A percentile compares a stretch with the other conserved stretches of the same genome.
Evolutionary conservation across 116 monocot genomes (phyloP).

Genomic region (Zostera marina): DNA sequence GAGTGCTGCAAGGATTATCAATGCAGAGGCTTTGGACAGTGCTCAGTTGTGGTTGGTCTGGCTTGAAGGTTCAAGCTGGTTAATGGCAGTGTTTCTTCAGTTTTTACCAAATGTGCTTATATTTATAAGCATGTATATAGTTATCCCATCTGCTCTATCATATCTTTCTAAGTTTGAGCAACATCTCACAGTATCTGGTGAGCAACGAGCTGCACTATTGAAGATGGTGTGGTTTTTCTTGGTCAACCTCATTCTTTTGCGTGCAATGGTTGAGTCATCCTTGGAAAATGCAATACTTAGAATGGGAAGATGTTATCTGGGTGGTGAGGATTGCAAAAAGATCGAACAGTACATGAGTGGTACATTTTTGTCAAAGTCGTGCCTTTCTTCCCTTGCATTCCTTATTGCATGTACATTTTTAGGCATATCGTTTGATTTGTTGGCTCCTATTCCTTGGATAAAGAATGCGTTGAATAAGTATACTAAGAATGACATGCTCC

Average conservation of each 20-base stretch:
- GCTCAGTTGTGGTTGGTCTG: conserved; percentile 71
- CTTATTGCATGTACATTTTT: conserved; percentile 77
- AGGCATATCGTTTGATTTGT: conserved; percentile 88
- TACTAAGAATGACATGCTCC: conserved; percentile 90
- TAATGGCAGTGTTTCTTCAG: conserved; percentile 57
- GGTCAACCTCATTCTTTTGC: conserved; percentile 86
- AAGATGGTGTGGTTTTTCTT: conserved; percentile 98
- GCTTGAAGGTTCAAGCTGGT: conserved; percentile 82
- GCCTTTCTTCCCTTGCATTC: conserved; percentile 87
- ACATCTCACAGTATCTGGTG: conserved; percentile 87
- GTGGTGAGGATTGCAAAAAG: conserved; percentile 69
- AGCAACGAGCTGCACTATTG: conserved; percentile 81
- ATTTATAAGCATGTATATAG: conserved; percentile 93
- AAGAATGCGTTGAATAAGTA: conserved; percentile 83
- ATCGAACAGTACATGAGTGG: conserved; percentile 92
- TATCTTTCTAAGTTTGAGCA: conserved; percentile 89
- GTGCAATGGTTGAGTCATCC: conserved; percentile 82
- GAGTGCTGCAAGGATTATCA: conserved; percentile 76
- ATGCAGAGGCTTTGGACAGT: conserved; percentile 84
- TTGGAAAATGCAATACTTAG: conserved; percentile 68
- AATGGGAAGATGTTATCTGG: conserved; percentile 90
- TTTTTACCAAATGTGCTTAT: conserved; percentile 90
- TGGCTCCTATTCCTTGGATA: conserved; percentile 95
- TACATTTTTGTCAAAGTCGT: conserved; percentile 76
- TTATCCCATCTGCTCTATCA: conserved; percentile 75